phyloP scores from a whole-genome alignment of 164 flowering plant species.

The Annona cherimola region DNA sequence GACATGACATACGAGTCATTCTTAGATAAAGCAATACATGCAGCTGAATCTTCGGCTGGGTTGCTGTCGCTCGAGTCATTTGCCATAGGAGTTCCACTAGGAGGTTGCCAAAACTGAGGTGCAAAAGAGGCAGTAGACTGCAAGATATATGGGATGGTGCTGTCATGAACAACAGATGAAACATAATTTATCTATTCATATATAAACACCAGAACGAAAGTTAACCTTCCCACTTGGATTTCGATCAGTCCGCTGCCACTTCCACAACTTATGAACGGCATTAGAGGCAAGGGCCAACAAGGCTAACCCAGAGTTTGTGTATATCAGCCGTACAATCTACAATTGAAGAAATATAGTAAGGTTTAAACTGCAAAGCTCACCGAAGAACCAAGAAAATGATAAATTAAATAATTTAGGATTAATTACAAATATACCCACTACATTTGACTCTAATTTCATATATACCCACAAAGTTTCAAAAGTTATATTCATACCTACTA shows the following conservation, averaged over 20 bases:
- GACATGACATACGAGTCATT: constrained; percentile 66
- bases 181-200: not conserved
- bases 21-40: constrained; percentile 65
- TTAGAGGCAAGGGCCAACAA: constrained; percentile 52
- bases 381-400: not conserved
- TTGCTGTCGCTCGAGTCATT: constrained; percentile 46
- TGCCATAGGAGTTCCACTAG: constrained; percentile 60
- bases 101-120: constrained; percentile 69
- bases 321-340: constrained; percentile 53
- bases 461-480: too few species aligned
- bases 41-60: constrained; percentile 51
- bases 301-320: constrained; percentile 59
- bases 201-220: not conserved
- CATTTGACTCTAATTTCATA: too few species aligned
- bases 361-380: not conserved
- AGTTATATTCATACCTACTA: too few species aligned
- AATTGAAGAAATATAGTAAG: not conserved
- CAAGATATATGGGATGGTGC: not conserved
- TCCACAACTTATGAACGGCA: constrained; percentile 75
- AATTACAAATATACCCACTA: too few species aligned
- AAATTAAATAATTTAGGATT: too few species aligned
- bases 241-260: constrained; percentile 61
- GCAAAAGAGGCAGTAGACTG: constrained; percentile 55
- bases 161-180: not conserved
- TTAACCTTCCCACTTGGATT: constrained; percentile 56